Percentiles rank a stretch among this genome's conserved stretches.
Evolutionary conservation across 345 rosid species (phyloP).

Genomic region (Populus tremula): DNA sequence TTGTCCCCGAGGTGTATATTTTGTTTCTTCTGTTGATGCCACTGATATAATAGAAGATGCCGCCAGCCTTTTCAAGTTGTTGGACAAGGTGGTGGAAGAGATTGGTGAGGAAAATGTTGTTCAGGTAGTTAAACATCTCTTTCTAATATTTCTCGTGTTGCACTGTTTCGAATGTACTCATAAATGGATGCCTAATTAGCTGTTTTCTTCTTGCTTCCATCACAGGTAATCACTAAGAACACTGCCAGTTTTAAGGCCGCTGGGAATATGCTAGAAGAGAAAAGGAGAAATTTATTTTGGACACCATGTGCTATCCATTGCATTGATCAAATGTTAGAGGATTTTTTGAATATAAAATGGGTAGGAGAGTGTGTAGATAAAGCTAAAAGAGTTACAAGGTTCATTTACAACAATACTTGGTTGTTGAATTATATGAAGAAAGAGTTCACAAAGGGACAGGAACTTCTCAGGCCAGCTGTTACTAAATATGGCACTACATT

Average conservation of each 20-base stretch:
- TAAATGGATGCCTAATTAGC: not conserved
- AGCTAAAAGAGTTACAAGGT: conserved; percentile 37
- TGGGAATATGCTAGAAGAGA: conserved; percentile 56
- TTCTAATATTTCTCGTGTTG: not conserved
- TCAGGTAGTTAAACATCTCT: conserved; percentile 30
- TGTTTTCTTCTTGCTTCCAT: not conserved
- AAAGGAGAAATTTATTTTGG: conserved; percentile 47
- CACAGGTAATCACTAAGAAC: conserved; percentile 43
- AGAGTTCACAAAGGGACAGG: conserved; percentile 42
- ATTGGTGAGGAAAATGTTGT: conserved; percentile 50
- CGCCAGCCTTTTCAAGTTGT: conserved; percentile 36
- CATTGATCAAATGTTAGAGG: conserved; percentile 41
- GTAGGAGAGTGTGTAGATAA: conserved; percentile 34
- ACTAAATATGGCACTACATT: conserved; percentile 37
- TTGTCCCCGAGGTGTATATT: conserved; percentile 42
- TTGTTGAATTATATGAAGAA: conserved; percentile 39
- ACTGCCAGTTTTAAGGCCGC: conserved; percentile 39
- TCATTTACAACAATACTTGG: conserved; percentile 36
- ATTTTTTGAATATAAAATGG: conserved; percentile 35
- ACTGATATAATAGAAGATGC: conserved; percentile 41
- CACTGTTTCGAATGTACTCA: not conserved
- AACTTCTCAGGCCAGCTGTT: conserved; percentile 43
- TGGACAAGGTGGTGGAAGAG: conserved; percentile 51
- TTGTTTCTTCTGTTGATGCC: conserved; percentile 48
- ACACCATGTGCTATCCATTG: conserved; percentile 46